Evolutionary conservation across 1,284 basidiomycete genomes (phyloP).

Genomic region (Gomphus sp.): DNA sequence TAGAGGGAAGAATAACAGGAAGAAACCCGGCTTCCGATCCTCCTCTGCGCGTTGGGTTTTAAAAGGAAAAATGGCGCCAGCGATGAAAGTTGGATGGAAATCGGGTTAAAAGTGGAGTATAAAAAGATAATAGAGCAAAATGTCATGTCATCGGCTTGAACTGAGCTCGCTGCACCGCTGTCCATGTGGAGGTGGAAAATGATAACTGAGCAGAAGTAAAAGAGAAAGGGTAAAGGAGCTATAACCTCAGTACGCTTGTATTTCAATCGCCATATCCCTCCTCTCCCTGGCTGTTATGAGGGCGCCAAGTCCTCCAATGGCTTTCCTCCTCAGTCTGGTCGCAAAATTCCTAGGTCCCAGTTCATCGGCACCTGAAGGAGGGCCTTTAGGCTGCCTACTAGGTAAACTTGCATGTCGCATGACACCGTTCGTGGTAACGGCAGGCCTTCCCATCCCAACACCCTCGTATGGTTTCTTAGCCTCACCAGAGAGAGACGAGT

Average conservation of each 20-base stretch:
- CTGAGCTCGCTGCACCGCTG: conserved; percentile 3
- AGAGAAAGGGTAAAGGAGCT: not conserved
- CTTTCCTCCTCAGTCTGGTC: conserved; percentile 65
- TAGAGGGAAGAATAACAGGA: not conserved
- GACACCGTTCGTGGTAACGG: conserved; percentile 10
- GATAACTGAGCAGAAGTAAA: not conserved
- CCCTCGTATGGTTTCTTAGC: conserved; percentile 80
- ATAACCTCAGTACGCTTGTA: conserved; percentile 43
- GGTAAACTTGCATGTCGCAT: conserved; percentile 43
- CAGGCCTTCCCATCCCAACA: conserved; percentile 62
- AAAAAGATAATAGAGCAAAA: conserved; percentile 4
- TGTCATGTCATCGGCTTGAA: conserved; percentile 4
- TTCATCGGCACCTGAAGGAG: conserved; percentile 78
- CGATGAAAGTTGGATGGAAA: conserved; percentile 2
- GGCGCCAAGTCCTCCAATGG: conserved; percentile 67
- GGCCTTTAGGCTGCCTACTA: conserved; percentile 76
- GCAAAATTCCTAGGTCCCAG: conserved; percentile 87
- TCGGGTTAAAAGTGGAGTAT: not conserved
- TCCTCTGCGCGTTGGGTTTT: conserved; percentile 10
- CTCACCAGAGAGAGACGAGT: conserved; percentile 60
- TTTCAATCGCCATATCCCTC: conserved; percentile 35
- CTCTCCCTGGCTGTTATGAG: conserved; percentile 69
- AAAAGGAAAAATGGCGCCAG: not conserved
- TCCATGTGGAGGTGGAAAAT: not conserved
- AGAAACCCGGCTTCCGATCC: conserved; percentile 8